Evolutionary conservation across 2,329 filamentous ascomycete species (phyloP).

Genomic region (Sphaerulina populicola): DNA sequence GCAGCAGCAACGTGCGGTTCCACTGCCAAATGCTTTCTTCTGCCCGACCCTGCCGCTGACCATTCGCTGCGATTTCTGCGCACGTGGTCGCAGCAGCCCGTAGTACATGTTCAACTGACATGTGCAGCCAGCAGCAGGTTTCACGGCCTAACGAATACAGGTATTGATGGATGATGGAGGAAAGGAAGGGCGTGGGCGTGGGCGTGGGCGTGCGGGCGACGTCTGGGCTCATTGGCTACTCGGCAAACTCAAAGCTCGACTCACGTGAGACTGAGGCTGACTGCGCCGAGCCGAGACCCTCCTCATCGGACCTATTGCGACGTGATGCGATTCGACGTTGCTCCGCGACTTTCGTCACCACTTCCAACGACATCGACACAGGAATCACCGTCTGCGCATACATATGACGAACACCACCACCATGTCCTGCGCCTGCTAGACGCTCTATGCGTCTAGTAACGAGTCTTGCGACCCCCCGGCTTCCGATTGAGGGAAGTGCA

Average conservation of each 20-base stretch:
- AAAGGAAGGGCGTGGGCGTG: not conserved
- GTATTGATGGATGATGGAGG: not conserved
- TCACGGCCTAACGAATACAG: not conserved
- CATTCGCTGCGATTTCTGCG: not conserved
- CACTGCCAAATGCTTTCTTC: not conserved
- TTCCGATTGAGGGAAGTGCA: conserved; percentile 31
- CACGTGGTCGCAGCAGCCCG: not conserved
- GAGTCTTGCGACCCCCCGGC: conserved; percentile 27
- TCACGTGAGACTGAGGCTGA: not conserved
- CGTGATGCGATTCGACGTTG: not conserved
- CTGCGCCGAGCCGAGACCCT: not conserved
- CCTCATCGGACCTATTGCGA: not conserved
- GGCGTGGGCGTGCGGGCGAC: not conserved
- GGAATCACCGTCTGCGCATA: conserved; percentile 2
- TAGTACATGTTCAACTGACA: not conserved
- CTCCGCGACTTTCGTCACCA: conserved; percentile 5
- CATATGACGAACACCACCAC: conserved; percentile 15
- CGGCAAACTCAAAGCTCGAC: not conserved
- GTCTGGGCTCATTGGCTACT: conserved; percentile 3
- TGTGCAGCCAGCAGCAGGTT: not conserved
- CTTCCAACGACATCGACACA: conserved; percentile 9
- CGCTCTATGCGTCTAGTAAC: conserved; percentile 29
- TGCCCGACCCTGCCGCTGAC: not conserved
- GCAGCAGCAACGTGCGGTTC: not conserved
- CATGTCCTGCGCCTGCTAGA: conserved; percentile 27